Evolutionary conservation across 2,329 filamentous ascomycete species (phyloP).

Genomic region (Fusarium vanettenii): DNA sequence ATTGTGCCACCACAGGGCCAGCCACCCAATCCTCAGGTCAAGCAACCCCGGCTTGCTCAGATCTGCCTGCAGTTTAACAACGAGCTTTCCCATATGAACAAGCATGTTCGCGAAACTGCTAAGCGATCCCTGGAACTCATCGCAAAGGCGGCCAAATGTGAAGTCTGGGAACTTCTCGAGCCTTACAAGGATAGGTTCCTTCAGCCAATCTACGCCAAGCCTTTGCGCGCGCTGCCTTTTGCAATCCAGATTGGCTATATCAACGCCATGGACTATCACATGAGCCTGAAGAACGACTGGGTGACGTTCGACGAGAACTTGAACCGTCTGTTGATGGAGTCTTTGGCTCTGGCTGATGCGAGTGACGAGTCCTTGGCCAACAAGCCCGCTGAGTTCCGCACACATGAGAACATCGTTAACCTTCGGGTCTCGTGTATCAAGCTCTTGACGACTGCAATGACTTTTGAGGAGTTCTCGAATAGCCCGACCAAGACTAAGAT

Average conservation of each 20-base stretch:
- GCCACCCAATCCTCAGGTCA: constrained; percentile 51
- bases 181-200: constrained; percentile 91
- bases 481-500: constrained; percentile 76
- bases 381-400: constrained; percentile 94
- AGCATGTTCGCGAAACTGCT: constrained; percentile 89
- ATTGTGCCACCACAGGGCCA: constrained; percentile 55
- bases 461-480: constrained; percentile 90
- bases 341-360: constrained; percentile 91
- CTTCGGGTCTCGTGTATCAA: constrained; percentile 93
- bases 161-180: constrained; percentile 88
- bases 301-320: constrained; percentile 92
- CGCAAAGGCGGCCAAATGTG: constrained; percentile 79
- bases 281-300: constrained; percentile 89
- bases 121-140: constrained; percentile 84
- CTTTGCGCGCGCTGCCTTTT: constrained; percentile 91
- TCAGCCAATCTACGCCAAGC: constrained; percentile 95
- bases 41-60: constrained; percentile 72
- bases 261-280: constrained; percentile 95
- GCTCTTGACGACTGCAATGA: constrained; percentile 91
- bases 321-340: constrained; percentile 91
- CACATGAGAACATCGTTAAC: constrained; percentile 93
- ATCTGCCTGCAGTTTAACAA: constrained; percentile 88
- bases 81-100: constrained; percentile 95
- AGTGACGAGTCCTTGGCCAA: constrained; percentile 91
- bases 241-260: constrained; percentile 97